These are phyloP conservation scores for Colletotrichum sp. DNA, from an alignment of 2,329 filamentous ascomycete genomes.

Conservation along the genomic window DNA sequence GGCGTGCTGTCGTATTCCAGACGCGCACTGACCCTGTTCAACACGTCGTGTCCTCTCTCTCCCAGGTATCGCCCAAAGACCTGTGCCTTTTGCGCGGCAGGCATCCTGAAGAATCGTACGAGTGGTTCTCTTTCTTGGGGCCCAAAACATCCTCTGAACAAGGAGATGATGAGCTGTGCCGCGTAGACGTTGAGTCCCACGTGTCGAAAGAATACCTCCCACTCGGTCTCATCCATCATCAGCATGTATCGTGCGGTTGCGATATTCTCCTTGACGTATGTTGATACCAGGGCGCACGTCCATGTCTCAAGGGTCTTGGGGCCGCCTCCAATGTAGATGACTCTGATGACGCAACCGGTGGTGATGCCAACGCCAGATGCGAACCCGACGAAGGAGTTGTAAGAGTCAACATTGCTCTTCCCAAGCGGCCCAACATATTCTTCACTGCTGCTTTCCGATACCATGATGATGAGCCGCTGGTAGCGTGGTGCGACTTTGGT, in stretches of 20 bases:
- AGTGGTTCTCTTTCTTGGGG: conserved; percentile 29
- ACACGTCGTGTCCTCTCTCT: not conserved
- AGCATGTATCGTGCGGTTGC: conserved; percentile 35
- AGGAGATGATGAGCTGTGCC: conserved; percentile 35
- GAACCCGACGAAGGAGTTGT: conserved; percentile 58
- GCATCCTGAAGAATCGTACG: conserved; percentile 34
- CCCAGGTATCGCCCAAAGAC: conserved; percentile 29
- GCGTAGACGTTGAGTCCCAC: conserved; percentile 41
- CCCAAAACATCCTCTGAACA: conserved; percentile 27
- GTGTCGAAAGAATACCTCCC: conserved; percentile 39
- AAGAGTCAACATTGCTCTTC: conserved; percentile 45
- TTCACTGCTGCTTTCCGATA: conserved; percentile 60
- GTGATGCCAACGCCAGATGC: conserved; percentile 40
- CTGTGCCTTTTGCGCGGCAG: conserved; percentile 23
- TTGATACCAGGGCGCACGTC: conserved; percentile 57
- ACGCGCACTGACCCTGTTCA: conserved; percentile 6
- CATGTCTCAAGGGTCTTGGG: conserved; percentile 56
- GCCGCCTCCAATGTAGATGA: conserved; percentile 56
- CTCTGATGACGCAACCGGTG: conserved; percentile 31
- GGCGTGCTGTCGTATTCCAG: not conserved
- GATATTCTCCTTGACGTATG: conserved; percentile 34
- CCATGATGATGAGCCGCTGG: conserved; percentile 69
- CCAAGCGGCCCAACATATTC: conserved; percentile 45
- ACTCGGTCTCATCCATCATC: conserved; percentile 44
- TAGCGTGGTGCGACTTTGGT: conserved; percentile 61